A percentile compares a stretch with the other conserved stretches of the same genome.
These are phyloP conservation scores for Aspergillus sparsus DNA, from an alignment of 495 filamentous ascomycete genomes.

Conservation along the genomic window DNA sequence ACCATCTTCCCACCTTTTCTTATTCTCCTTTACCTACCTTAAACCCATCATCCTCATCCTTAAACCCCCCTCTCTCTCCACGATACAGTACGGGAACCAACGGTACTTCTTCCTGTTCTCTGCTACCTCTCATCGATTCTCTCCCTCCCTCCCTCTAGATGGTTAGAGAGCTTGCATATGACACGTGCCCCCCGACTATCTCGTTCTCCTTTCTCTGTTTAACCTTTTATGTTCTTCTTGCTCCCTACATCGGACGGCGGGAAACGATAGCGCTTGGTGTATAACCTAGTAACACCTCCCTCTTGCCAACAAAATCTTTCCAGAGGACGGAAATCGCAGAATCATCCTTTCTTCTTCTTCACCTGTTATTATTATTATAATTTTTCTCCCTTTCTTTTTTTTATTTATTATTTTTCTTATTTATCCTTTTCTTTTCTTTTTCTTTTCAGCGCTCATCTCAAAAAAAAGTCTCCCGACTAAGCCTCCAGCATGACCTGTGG, in stretches of 20 bases:
- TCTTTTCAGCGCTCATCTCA: slow-evolving; percentile 6
- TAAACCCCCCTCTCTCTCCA: not conserved
- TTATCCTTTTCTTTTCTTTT: not conserved
- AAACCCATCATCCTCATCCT: slow-evolving; percentile 1
- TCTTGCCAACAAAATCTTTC: slow-evolving; percentile 11
- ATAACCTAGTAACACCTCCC: slow-evolving; percentile 7
- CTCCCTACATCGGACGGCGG: slow-evolving; percentile 4
- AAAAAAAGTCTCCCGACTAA: slow-evolving; percentile 12
- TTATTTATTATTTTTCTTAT: not conserved
- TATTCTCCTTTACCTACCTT: slow-evolving; percentile 8
- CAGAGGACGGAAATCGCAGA: slow-evolving; percentile 29
- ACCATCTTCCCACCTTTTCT: slow-evolving; percentile 19
- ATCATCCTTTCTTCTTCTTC: slow-evolving; percentile 20
- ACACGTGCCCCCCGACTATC: slow-evolving; percentile 21
- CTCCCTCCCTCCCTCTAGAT: slow-evolving; percentile 20
- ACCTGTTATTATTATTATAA: slow-evolving; percentile 15
- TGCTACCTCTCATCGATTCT: slow-evolving; percentile 15
- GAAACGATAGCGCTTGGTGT: slow-evolving; percentile 10
- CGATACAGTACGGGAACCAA: slow-evolving; percentile 6
- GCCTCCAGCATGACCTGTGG: slow-evolving; percentile 34
- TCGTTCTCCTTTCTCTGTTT: slow-evolving; percentile 3
- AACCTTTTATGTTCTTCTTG: not conserved
- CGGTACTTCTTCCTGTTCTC: slow-evolving; percentile 8
- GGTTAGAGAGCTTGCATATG: slow-evolving; percentile 12
- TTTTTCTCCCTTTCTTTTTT: slow-evolving; percentile 2